Conservation (phyloP, 73 alveolate species). For the Tetrahymena elliotti region DNA sequence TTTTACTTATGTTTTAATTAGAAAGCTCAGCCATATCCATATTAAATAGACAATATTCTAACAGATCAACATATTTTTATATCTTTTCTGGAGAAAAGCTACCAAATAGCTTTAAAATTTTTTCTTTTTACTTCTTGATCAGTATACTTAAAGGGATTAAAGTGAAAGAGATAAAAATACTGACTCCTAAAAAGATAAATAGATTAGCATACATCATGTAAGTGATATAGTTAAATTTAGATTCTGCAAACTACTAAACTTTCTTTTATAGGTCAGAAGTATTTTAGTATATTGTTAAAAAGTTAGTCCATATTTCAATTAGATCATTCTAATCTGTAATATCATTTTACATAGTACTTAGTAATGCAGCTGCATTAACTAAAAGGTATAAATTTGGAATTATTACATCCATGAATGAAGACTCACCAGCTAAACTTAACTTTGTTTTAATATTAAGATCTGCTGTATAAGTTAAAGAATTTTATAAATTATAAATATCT, state of each 20-base stretch:
- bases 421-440: neutral
- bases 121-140: neutral
- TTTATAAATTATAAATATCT: neutral
- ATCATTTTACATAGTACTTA: neutral
- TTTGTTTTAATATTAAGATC: neutral
- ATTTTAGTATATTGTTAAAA: neutral
- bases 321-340: neutral
- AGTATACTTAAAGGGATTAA: neutral
- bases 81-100: neutral
- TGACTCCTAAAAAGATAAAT: neutral
- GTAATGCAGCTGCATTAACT: neutral
- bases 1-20: neutral
- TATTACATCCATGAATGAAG: neutral
- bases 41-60: neutral
- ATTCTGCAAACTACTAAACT: neutral
- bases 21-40: neutral
- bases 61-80: neutral
- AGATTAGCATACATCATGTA: neutral
- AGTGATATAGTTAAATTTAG: neutral
- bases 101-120: neutral
- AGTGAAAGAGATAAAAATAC: neutral
- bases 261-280: neutral
- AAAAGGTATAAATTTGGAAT: neutral
- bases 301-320: neutral
- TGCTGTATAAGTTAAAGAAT: neutral